phyloP scores from a whole-genome alignment of 306 rosid genomes.

The Gillenia trifoliata region DNA sequence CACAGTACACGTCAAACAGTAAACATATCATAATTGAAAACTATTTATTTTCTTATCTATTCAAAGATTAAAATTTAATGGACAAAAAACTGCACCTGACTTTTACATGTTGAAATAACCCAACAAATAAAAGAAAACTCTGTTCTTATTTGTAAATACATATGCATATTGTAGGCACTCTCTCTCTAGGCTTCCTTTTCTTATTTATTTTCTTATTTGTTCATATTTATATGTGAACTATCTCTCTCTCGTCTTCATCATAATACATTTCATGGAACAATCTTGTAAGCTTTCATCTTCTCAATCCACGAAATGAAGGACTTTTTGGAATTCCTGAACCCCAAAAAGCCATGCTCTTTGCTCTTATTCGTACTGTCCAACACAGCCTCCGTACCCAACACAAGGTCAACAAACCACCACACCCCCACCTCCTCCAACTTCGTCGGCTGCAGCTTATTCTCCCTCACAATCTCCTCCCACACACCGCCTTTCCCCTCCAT shows the following conservation, averaged over 20 bases:
- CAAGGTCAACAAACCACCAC: constrained; percentile 46
- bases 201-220: too few relatives aligned
- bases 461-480: constrained; percentile 59
- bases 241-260: neutral
- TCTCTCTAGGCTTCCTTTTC: too few relatives aligned
- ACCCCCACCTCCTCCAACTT: constrained; percentile 46
- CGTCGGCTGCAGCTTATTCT: constrained; percentile 35
- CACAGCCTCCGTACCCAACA: neutral
- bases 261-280: constrained; percentile 27
- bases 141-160: too few relatives aligned
- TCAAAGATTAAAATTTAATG: too few relatives aligned
- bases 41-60: too few relatives aligned
- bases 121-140: neutral
- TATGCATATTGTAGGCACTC: neutral
- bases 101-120: too few relatives aligned
- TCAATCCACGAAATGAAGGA: constrained; percentile 38
- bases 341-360: constrained; percentile 46
- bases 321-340: constrained; percentile 41
- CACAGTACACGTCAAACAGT: too few relatives aligned
- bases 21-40: too few relatives aligned
- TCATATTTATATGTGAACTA: neutral
- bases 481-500: constrained; percentile 48
- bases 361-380: constrained; percentile 43
- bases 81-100: too few relatives aligned
- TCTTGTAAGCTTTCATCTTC: constrained; percentile 34